Percentiles rank a stretch among this genome's conserved stretches.
These are phyloP conservation scores for Tillandsia leiboldiana DNA, from an alignment of 176 grass and related monocot genomes.

Conservation along the genomic window DNA sequence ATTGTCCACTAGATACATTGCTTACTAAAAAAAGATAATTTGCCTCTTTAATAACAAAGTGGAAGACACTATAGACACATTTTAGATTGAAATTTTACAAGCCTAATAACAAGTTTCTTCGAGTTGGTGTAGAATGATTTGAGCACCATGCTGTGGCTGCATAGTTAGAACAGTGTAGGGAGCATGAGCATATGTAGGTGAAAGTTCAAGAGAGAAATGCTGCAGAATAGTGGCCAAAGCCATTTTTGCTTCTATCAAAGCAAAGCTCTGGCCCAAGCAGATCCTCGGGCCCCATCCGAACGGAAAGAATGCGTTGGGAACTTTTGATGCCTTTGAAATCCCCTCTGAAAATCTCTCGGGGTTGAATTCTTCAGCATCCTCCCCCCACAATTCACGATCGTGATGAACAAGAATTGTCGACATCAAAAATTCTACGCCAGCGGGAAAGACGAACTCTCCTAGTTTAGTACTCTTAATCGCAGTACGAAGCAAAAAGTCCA, in stretches of 20 bases:
- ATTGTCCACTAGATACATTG: too few relatives aligned
- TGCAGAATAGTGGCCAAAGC: slow-evolving; percentile 51
- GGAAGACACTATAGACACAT: too few relatives aligned
- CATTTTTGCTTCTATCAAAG: slow-evolving; percentile 62
- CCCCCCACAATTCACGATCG: slow-evolving; percentile 42
- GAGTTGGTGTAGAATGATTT: slow-evolving; percentile 19
- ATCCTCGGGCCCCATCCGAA: slow-evolving; percentile 65
- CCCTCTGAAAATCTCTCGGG: slow-evolving; percentile 52
- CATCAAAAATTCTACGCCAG: slow-evolving; percentile 37
- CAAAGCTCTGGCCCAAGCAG: slow-evolving; percentile 73
- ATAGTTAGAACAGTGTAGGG: slow-evolving; percentile 31
- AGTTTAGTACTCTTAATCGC: slow-evolving; percentile 40
- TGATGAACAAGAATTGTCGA: slow-evolving; percentile 53
- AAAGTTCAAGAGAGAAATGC: slow-evolving; percentile 43
- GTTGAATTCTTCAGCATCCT: slow-evolving; percentile 48
- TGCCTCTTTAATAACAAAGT: too few relatives aligned
- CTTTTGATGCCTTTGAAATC: slow-evolving; percentile 46
- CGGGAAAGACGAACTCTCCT: slow-evolving; percentile 43
- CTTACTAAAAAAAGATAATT: too few relatives aligned
- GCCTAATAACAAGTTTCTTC: background rate
- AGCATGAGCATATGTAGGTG: slow-evolving; percentile 44
- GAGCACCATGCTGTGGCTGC: slow-evolving; percentile 63
- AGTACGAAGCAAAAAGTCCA: slow-evolving; percentile 7
- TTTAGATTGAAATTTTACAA: too few relatives aligned
- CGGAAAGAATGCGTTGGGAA: slow-evolving; percentile 41